A percentile compares a stretch with the other conserved stretches of the same genome.
phyloP scores from a whole-genome alignment of 306 rosid genomes.

The Acacia melanoxylon region DNA sequence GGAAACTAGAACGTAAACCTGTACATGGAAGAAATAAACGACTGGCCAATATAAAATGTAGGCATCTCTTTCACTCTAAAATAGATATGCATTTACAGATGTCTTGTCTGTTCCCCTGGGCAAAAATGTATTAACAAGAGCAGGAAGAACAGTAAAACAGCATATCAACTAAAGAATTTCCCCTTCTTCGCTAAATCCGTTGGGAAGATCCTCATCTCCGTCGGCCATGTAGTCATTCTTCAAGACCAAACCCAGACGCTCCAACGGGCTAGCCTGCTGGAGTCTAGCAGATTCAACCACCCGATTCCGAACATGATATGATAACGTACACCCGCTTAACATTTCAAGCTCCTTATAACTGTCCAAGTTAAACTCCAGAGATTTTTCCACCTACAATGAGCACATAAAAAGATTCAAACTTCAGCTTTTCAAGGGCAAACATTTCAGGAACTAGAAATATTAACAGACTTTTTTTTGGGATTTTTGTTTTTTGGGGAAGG shows the following conservation, averaged over 20 bases:
- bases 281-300: slow-evolving; percentile 6
- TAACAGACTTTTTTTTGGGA: too few relatives aligned
- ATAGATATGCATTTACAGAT: slow-evolving; percentile 27
- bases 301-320: background rate
- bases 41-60: background rate
- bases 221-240: slow-evolving; percentile 46
- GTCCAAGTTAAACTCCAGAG: slow-evolving; percentile 41
- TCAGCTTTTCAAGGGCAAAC: background rate
- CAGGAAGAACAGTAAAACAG: slow-evolving; percentile 11
- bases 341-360: slow-evolving; percentile 48
- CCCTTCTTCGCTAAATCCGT: slow-evolving; percentile 51
- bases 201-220: slow-evolving; percentile 38
- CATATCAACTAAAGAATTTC: slow-evolving; percentile 37
- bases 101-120: background rate
- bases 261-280: slow-evolving; percentile 32
- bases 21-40: background rate
- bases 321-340: slow-evolving; percentile 40
- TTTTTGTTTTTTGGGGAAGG: background rate
- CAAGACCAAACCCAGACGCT: slow-evolving; percentile 52
- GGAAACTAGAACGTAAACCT: too few relatives aligned
- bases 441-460: background rate
- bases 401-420: background rate
- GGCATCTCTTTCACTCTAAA: background rate
- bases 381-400: slow-evolving; percentile 49
- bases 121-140: slow-evolving; percentile 28